phyloP scores from a whole-genome alignment of 768 basidiomycete species.

The Russula sp. region DNA sequence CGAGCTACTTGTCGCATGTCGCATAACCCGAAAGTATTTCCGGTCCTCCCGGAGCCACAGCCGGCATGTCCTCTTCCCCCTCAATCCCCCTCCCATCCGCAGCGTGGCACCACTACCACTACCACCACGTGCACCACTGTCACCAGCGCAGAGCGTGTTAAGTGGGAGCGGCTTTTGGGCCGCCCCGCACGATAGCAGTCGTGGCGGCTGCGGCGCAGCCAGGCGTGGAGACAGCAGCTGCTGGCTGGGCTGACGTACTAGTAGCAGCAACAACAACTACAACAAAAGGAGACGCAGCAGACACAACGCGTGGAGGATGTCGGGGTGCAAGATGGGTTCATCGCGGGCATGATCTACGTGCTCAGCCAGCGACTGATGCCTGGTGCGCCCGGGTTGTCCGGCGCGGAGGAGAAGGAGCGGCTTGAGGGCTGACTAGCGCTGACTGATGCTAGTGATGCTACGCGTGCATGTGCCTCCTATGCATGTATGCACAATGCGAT shows the following conservation, averaged over 20 bases:
- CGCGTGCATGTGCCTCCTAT: no score
- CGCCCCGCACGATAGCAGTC: slow-evolving; percentile 39
- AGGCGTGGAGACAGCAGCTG: not conserved
- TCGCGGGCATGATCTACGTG: slow-evolving; percentile 84
- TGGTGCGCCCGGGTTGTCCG: slow-evolving; percentile 50
- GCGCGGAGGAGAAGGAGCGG: slow-evolving; percentile 20
- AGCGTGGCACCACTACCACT: slow-evolving; percentile 1
- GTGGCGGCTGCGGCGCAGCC: slow-evolving; percentile 39
- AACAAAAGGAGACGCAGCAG: not conserved
- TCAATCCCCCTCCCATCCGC: slow-evolving; percentile 8
- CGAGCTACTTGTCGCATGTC: slow-evolving; percentile 70
- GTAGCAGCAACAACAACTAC: not conserved
- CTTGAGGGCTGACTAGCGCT: no score
- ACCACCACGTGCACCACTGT: slow-evolving; percentile 7
- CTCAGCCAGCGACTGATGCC: slow-evolving; percentile 65
- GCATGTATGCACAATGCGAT: no score
- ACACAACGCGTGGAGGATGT: slow-evolving; percentile 53
- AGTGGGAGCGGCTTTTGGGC: slow-evolving; percentile 80
- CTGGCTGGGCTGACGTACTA: no score
- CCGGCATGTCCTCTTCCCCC: slow-evolving; percentile 24
- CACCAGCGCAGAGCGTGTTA: slow-evolving; percentile 39
- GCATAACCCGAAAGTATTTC: slow-evolving; percentile 81
- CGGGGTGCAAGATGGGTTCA: slow-evolving; percentile 74
- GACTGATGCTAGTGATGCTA: slow-evolving; percentile 28
- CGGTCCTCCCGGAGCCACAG: slow-evolving; percentile 51